Evolutionary conservation across 768 basidiomycete species (phyloP), one percentile per base, ranked within the genome.

Genomic region (Termitomyces bulborhizus): DNA sequence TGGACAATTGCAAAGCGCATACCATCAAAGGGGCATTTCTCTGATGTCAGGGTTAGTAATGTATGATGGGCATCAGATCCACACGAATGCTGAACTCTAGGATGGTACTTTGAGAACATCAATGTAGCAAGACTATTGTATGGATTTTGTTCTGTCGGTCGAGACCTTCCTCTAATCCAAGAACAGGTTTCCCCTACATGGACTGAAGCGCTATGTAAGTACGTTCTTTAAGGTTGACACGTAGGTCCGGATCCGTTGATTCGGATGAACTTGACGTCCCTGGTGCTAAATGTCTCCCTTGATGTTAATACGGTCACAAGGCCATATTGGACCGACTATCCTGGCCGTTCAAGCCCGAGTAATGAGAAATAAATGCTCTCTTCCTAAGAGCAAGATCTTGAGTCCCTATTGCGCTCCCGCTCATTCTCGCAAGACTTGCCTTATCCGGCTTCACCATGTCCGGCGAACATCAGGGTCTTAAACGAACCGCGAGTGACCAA

Each of bases 401-500:
- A 34, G 45, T 53, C 50, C 50, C 51, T 50, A 55, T 32, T 29
- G 16, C 43, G 18, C 51, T 26, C 47, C 21, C 34, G 39, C 51
- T 36, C 47, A 24, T 53, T 59, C 21, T 51, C 43, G 44, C 32
- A 46, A 29, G 29, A 42, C 37, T 42, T 11, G 39, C 46, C n/a
- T 24, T 24, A 32, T 45, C n/a, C 16, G 34, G 13, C 18, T 37
- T 15, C n/a, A 44, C 43, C n/a, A 61, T 61, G 60, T 40, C 60
- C 31, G 26, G n/a, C 48, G 40, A 55, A 24, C 41, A 34, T 54
- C 55, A 53, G 40, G 53, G 62, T 31, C 4, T 41, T 44, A 57
- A 52, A 32, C 51, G 45, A 36, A 62, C 58, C 15, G 48, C 34
- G 46, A 56, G 58, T 26, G 63, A 68, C 36, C 68, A 70, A 62